These are phyloP conservation scores for Jasminum sambac DNA, from an alignment of 257 asterid species.

Conservation along the genomic window DNA sequence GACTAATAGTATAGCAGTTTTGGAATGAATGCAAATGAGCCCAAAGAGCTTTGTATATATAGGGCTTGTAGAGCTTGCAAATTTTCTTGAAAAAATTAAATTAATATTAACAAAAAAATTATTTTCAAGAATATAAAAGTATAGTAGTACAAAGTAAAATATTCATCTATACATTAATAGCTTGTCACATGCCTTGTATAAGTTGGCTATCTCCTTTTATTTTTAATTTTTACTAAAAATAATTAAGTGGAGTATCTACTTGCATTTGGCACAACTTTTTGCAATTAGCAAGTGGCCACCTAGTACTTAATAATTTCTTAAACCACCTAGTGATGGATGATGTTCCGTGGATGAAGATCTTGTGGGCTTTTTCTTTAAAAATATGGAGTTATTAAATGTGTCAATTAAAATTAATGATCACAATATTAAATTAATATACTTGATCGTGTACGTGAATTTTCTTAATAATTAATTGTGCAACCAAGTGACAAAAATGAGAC, in stretches of 20 bases:
- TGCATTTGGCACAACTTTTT: not conserved
- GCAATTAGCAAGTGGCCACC: constrained; percentile 6
- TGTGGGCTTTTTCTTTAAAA: not conserved
- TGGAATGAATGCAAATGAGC: not conserved
- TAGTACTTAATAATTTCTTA: not conserved
- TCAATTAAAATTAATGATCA: no score
- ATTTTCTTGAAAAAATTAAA: not conserved
- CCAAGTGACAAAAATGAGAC: no score
- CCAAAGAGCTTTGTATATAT: constrained; percentile 1
- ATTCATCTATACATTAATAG: not conserved
- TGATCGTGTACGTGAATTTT: no score
- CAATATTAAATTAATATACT: no score
- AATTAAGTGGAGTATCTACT: constrained; percentile 6
- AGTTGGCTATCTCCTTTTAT: not conserved
- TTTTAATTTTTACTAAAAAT: not conserved
- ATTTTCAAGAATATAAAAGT: not conserved
- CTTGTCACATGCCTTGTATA: not conserved
- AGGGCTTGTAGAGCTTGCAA: not conserved
- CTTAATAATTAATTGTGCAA: no score
- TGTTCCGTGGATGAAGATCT: not conserved
- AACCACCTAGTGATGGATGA: not conserved
- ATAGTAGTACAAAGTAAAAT: not conserved
- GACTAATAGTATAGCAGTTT: not conserved
- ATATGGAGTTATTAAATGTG: no score
- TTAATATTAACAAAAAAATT: no score